phyloP scores from a whole-genome alignment of 129 eudicot species.

The Gnaphalium uliginosum region DNA sequence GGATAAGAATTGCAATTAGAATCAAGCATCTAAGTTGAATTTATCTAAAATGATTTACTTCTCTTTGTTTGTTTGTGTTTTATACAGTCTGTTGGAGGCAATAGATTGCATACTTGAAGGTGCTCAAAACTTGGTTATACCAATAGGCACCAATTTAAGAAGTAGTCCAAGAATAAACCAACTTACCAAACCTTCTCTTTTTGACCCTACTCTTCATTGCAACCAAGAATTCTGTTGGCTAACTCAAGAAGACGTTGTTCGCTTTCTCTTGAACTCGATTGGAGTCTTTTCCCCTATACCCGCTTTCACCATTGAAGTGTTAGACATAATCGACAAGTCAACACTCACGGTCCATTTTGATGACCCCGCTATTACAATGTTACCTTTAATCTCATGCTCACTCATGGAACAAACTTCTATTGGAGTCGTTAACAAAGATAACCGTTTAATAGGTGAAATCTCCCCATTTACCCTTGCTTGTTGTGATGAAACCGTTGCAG shows the following conservation, averaged over 20 bases:
- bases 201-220: slow-evolving; percentile 24
- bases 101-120: slow-evolving; percentile 85
- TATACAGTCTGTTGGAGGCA: slow-evolving; percentile 66
- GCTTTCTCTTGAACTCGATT: slow-evolving; percentile 74
- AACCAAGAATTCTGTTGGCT: slow-evolving; percentile 63
- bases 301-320: slow-evolving; percentile 52
- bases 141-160: slow-evolving; percentile 42
- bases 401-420: slow-evolving; percentile 57
- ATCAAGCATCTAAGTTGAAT: no score
- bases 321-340: slow-evolving; percentile 53
- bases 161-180: slow-evolving; percentile 41
- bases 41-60: slow-evolving; percentile 6
- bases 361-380: slow-evolving; percentile 52
- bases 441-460: slow-evolving; percentile 71
- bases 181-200: slow-evolving; percentile 35
- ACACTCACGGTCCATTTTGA: slow-evolving; percentile 57
- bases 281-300: slow-evolving; percentile 75
- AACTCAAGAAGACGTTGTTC: slow-evolving; percentile 80
- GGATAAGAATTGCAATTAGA: no score
- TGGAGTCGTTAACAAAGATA: slow-evolving; percentile 62
- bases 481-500: slow-evolving; percentile 77
- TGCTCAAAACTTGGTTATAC: slow-evolving; percentile 82
- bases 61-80: not conserved
- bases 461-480: slow-evolving; percentile 71
- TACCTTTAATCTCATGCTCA: slow-evolving; percentile 41